A percentile compares a stretch with the other conserved stretches of the same genome.
Evolutionary conservation across 345 rosid genomes (phyloP).

Genomic region (Euclidium syriacum): DNA sequence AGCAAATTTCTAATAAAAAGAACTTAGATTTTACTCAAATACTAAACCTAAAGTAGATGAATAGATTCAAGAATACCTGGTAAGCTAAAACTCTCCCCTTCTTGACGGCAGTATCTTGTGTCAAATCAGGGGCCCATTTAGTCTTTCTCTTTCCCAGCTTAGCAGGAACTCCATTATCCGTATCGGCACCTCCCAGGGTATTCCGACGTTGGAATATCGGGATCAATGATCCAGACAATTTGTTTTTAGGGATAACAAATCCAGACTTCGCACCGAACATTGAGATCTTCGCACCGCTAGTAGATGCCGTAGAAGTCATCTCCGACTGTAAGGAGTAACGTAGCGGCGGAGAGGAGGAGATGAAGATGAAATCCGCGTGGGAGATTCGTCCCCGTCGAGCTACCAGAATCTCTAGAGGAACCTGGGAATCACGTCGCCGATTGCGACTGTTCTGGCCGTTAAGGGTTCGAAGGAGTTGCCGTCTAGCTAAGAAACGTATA

Average conservation of each 20-base stretch:
- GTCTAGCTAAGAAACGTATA: too few relatives aligned
- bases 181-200: conserved; percentile 34
- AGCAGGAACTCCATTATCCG: conserved; percentile 33
- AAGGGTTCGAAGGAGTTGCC: not conserved
- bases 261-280: conserved; percentile 76
- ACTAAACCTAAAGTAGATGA: not conserved
- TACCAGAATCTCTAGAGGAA: too few relatives aligned
- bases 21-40: not conserved
- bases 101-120: conserved; percentile 58
- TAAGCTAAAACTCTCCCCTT: conserved; percentile 65
- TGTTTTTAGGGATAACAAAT: conserved; percentile 90
- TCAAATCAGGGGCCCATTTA: conserved; percentile 80
- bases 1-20: not conserved
- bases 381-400: too few relatives aligned
- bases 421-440: not conserved
- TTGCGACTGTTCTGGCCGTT: not conserved
- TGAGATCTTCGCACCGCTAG: conserved; percentile 51
- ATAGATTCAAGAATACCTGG: conserved; percentile 46
- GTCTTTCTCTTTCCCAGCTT: conserved; percentile 63
- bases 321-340: not conserved
- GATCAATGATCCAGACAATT: conserved; percentile 75
- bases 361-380: not conserved
- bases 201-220: conserved; percentile 60
- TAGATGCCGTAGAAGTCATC: conserved; percentile 45
- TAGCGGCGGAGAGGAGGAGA: not conserved